Percentiles rank a stretch among this genome's conserved stretches.
phyloP scores from a whole-genome alignment of 805 yeast genomes.

The Wickerhamomyces chaumierensis region DNA sequence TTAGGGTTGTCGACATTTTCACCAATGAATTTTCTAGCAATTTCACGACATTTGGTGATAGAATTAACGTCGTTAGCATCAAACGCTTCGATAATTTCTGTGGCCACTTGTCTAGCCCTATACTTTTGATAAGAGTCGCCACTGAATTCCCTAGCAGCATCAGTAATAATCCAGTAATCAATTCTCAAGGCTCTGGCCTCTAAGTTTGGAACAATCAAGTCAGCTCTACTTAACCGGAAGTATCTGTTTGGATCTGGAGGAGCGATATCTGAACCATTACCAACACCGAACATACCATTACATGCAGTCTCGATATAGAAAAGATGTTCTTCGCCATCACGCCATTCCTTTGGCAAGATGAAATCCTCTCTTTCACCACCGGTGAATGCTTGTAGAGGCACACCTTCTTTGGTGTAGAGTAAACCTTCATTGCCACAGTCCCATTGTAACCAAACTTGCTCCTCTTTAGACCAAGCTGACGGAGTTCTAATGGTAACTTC shows the following conservation, averaged over 20 bases:
- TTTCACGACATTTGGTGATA: conserved; percentile 49
- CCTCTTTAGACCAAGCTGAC: conserved; percentile 28
- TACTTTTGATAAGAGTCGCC: conserved; percentile 73
- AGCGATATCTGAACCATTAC: conserved; percentile 43
- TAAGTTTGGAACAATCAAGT: conserved; percentile 68
- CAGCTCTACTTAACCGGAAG: conserved; percentile 60
- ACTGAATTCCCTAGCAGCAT: conserved; percentile 80
- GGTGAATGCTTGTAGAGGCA: conserved; percentile 74
- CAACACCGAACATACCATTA: conserved; percentile 88
- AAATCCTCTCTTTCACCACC: conserved; percentile 75
- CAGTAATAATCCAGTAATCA: conserved; percentile 84
- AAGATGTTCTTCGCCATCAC: conserved; percentile 38
- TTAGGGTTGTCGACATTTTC: conserved; percentile 46
- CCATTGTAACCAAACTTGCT: conserved; percentile 61
- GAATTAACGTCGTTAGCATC: conserved; percentile 56
- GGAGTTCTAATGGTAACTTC: conserved; percentile 59
- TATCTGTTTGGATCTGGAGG: conserved; percentile 67
- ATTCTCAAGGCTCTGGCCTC: conserved; percentile 67
- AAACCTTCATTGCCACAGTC: conserved; percentile 83
- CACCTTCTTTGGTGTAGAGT: conserved; percentile 55
- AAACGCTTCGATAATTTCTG: conserved; percentile 72
- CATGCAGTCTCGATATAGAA: conserved; percentile 87
- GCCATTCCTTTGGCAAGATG: conserved; percentile 48
- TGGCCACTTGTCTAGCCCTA: conserved; percentile 71
- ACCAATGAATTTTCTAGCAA: conserved; percentile 60